Conservation (phyloP, 305 asterid species). For the Fraxinus velutina region DNA sequence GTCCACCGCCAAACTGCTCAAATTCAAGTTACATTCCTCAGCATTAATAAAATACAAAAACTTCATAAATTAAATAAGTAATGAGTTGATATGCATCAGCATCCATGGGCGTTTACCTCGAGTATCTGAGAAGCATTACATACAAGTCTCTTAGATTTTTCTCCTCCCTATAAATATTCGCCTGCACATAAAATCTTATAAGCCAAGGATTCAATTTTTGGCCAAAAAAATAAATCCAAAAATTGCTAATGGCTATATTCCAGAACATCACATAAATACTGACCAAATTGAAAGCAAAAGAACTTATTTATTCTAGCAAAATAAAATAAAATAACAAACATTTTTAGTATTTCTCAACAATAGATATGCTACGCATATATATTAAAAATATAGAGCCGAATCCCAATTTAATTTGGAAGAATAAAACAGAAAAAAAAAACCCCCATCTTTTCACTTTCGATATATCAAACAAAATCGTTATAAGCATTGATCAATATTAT, state of each 20-base stretch:
- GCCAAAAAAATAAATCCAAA: not conserved
- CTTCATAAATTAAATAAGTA: slow-evolving; percentile 12
- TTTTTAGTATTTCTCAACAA: not conserved
- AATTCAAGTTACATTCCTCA: slow-evolving; percentile 19
- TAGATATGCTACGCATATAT: not conserved
- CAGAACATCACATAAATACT: not conserved
- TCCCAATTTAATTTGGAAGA: not conserved
- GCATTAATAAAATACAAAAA: slow-evolving; percentile 15
- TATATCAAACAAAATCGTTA: not conserved
- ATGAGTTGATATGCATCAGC: slow-evolving; percentile 10
- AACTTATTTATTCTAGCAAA: not conserved
- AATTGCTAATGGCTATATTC: not conserved
- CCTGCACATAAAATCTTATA: slow-evolving; percentile 41
- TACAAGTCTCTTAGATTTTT: slow-evolving; percentile 66
- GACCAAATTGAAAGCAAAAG: not conserved
- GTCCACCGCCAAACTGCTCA: slow-evolving; percentile 84
- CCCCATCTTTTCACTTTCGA: not conserved
- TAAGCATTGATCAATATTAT: not conserved
- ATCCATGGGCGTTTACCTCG: slow-evolving; percentile 51
- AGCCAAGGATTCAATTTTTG: not conserved
- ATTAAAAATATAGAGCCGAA: not conserved
- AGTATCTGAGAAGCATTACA: slow-evolving; percentile 73
- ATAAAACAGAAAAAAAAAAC: not conserved
- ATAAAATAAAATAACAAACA: not conserved
- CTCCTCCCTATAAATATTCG: slow-evolving; percentile 74